A percentile compares a stretch with the other conserved stretches of the same genome.
Evolutionary conservation across 2,329 filamentous ascomycete species (phyloP).

Genomic region (Aspergillus spinulosporus): DNA sequence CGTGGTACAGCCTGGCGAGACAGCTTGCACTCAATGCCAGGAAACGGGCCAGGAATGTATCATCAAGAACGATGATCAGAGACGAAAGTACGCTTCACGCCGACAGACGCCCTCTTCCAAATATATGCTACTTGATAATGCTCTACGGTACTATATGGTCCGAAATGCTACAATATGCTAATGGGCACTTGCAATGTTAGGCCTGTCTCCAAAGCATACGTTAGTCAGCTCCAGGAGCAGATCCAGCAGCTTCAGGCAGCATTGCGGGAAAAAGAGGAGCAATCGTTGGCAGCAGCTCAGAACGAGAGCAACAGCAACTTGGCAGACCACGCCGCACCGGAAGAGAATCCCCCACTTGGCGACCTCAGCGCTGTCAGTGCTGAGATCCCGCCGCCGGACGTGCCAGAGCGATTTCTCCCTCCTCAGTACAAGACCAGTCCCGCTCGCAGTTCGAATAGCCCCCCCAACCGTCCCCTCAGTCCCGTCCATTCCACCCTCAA

Average conservation of each 20-base stretch:
- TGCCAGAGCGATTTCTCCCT: neutral
- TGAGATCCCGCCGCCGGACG: neutral
- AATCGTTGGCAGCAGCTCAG: neutral
- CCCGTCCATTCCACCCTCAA: neutral
- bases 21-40: neutral
- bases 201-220: slow-evolving; percentile 2
- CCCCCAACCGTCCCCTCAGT: neutral
- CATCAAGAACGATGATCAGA: slow-evolving; percentile 6
- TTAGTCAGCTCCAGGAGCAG: neutral
- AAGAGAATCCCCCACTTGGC: neutral
- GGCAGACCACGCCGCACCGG: neutral
- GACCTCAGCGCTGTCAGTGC: neutral
- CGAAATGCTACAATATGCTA: no score
- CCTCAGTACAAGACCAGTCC: neutral
- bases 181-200: neutral
- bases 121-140: no score
- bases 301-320: neutral
- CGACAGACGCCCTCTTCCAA: no score
- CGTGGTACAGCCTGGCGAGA: neutral
- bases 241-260: slow-evolving; percentile 1
- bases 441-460: neutral
- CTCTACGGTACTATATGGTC: no score
- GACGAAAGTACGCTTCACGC: neutral
- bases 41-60: neutral
- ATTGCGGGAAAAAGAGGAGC: neutral